Evolutionary conservation across 192 early-diverging fungal species (phyloP), one percentile per base, ranked within the genome.

Genomic region (Coemansia sp.): DNA sequence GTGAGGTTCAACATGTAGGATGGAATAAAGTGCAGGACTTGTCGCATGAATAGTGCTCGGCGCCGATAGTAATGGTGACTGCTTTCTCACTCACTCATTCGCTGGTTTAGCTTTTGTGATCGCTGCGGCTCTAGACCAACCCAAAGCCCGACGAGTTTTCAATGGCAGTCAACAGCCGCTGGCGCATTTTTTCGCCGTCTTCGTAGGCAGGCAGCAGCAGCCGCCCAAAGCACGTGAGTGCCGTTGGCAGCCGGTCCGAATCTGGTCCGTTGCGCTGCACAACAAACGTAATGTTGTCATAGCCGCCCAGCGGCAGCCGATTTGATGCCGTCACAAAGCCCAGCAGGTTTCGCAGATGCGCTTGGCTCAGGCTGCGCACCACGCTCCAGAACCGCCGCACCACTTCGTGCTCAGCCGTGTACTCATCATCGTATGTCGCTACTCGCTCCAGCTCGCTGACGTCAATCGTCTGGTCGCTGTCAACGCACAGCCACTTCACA

Each of bases 221-320:
- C 17, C 92, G 73, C 8, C 88, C 87, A 74, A 97, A 97, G 60
- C 94, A 97, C 3, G 94, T 97, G 61, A 92, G 64, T 7, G 90
- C 87, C 1, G 94, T 90, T 6, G 94, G 94, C 50, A 97, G 51
- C 53, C 86, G 62, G 32, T 93, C 85, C 18, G 82, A 84, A 58
- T 97, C 93, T 0, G 92, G 91, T 10, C 94, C 94, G 56, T 97
- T 95, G n/a, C 93, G 72, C 64, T 97, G 94, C 11, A 97, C 82
- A 30, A 94, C 90, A 89, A 97, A 97, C 18, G 86, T 84, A 23
- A 97, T 65, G 21, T 81, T 76, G 21, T 81, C 78, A 32, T 90
- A 80, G 1, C 94, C 93, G 37, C 86, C 84, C 31, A 94, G 62
- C 7, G 94, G 94, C 4, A 95, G 74, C n/a, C 90, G 83, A 56